phyloP scores from a whole-genome alignment of 163 green algal genomes.

The Scenedesmus sp. region DNA sequence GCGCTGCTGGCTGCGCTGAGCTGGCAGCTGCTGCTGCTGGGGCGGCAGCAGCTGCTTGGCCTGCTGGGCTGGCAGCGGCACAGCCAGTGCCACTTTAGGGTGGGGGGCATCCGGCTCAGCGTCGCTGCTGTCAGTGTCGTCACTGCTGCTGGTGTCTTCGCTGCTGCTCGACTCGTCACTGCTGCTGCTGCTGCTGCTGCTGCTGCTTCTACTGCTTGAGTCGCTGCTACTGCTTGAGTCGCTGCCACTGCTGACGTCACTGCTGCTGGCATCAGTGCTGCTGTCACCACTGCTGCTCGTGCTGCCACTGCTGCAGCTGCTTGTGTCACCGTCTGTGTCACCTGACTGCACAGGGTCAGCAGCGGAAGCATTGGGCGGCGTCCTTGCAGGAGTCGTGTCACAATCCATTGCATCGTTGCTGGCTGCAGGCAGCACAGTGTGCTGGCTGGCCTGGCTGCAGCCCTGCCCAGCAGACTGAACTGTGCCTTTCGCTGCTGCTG shows the following conservation, averaged over 20 bases:
- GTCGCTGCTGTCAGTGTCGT: not conserved
- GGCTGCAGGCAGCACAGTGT: not conserved
- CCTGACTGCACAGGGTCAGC: not conserved
- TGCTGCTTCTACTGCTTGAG: not conserved
- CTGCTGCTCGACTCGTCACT: not conserved
- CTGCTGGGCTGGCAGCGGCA: not conserved
- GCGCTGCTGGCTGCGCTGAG: not conserved
- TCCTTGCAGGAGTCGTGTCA: not conserved
- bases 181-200: not conserved
- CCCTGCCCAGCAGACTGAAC: not conserved
- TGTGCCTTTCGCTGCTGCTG: not conserved
- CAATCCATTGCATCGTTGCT: not conserved
- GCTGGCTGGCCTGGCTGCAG: not conserved
- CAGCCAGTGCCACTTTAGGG: not conserved
- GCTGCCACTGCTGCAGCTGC: not conserved
- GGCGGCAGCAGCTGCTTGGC: not conserved
- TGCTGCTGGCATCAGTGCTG: not conserved
- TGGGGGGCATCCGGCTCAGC: not conserved
- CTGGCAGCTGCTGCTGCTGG: constrained; percentile 10
- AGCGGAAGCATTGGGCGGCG: not conserved
- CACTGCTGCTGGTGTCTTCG: not conserved
- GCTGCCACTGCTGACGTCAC: not conserved
- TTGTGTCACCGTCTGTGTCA: not conserved
- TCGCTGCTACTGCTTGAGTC: not conserved
- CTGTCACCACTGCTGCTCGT: not conserved